phyloP scores from a whole-genome alignment of 2,329 filamentous ascomycete genomes.

The Seiridium cupressi region DNA sequence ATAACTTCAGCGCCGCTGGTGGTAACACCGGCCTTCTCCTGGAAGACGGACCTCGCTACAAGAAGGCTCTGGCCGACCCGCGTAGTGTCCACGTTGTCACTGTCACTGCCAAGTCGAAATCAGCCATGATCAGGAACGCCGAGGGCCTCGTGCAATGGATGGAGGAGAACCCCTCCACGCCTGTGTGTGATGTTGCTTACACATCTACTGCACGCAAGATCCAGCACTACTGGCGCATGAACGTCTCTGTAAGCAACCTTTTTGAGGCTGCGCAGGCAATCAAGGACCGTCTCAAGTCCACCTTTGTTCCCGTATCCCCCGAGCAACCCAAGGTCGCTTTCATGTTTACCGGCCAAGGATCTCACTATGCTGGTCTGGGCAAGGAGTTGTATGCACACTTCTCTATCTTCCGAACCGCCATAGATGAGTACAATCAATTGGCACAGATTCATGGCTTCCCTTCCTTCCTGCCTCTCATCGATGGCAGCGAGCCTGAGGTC shows the following conservation, averaged over 20 bases:
- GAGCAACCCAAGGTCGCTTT: constrained; percentile 49
- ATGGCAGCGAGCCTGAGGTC: constrained; percentile 42
- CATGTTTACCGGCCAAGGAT: constrained; percentile 57
- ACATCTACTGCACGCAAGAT: constrained; percentile 65
- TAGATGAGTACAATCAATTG: constrained; percentile 57
- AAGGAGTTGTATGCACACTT: constrained; percentile 48
- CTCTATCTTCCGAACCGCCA: constrained; percentile 47
- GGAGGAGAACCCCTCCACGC: constrained; percentile 47
- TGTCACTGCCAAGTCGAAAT: constrained; percentile 54
- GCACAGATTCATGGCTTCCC: constrained; percentile 52
- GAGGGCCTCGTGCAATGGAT: constrained; percentile 54
- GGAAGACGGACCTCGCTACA: constrained; percentile 54
- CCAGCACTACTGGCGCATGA: constrained; percentile 58
- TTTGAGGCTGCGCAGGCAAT: constrained; percentile 42
- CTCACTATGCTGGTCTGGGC: constrained; percentile 50
- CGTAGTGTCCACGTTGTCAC: constrained; percentile 58
- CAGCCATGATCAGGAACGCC: constrained; percentile 58
- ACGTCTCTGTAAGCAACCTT: constrained; percentile 40
- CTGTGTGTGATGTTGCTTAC: constrained; percentile 60
- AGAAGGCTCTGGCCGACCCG: constrained; percentile 39
- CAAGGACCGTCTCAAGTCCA: constrained; percentile 38
- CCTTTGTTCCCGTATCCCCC: constrained; percentile 39
- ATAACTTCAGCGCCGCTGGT: constrained; percentile 71
- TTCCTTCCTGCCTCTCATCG: constrained; percentile 51
- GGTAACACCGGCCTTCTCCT: constrained; percentile 68